These are phyloP conservation scores for Xylaria longipes DNA, from an alignment of 495 filamentous ascomycete genomes.

Conservation along the genomic window DNA sequence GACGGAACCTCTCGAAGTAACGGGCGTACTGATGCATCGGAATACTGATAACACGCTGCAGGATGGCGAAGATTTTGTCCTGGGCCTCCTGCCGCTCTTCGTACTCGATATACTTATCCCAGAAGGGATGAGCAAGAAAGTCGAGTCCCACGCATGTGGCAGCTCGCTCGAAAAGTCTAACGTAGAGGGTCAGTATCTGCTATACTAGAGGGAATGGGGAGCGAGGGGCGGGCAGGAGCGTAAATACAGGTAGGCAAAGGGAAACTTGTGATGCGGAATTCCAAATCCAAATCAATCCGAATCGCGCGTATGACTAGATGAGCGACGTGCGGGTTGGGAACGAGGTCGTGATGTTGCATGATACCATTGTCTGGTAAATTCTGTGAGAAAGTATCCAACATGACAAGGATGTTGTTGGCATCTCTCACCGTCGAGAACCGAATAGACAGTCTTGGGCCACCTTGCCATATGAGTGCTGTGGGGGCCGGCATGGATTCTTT, in stretches of 20 bases:
- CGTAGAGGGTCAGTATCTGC: conserved; percentile 60
- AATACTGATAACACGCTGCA: conserved; percentile 86
- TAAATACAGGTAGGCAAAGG: conserved; percentile 64
- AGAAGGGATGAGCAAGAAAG: conserved; percentile 94
- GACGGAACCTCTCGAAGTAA: conserved; percentile 91
- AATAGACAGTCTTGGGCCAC: conserved; percentile 39
- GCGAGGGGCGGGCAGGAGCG: conserved; percentile 55
- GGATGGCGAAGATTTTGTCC: conserved; percentile 85
- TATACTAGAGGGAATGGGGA: conserved; percentile 39
- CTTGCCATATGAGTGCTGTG: conserved; percentile 29
- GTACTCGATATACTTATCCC: conserved; percentile 98
- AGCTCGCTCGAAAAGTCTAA: conserved; percentile 91
- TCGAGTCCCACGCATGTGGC: conserved; percentile 87
- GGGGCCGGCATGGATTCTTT: conserved; percentile 43
- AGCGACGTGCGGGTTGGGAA: conserved; percentile 52
- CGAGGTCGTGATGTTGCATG: conserved; percentile 50
- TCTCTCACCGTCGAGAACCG: conserved; percentile 58
- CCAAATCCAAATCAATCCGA: conserved; percentile 57
- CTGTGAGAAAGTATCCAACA: conserved; percentile 64
- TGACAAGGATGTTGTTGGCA: conserved; percentile 55
- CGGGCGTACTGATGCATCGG: conserved; percentile 97
- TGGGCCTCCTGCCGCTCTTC: conserved; percentile 88
- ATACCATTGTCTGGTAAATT: conserved; percentile 62
- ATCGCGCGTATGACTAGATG: conserved; percentile 49
- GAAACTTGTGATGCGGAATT: conserved; percentile 58